Percentiles rank a stretch among this genome's conserved stretches.
phyloP scores from a whole-genome alignment of 2,329 filamentous ascomycete genomes.

The Phyllosticta paracitricarpa region DNA sequence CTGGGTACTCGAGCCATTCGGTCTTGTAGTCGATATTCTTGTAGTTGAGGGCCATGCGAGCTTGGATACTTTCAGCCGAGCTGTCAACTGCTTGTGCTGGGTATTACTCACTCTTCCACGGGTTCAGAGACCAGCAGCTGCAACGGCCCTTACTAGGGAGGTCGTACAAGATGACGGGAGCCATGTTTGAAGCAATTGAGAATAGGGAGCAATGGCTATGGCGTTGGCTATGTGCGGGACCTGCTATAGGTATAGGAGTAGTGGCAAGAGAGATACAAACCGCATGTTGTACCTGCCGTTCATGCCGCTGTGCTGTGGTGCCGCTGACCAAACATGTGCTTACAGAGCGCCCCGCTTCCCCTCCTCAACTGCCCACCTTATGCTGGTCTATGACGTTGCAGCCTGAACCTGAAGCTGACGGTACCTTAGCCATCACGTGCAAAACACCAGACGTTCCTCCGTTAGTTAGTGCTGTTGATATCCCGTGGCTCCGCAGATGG shows the following conservation, averaged over 20 bases:
- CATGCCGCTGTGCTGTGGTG: background rate
- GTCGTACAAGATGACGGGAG: conserved; percentile 50
- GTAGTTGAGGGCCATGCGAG: conserved; percentile 56
- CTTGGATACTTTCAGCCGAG: conserved; percentile 29
- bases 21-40: conserved; percentile 59
- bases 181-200: conserved; percentile 12
- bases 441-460: background rate
- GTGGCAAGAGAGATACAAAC: background rate
- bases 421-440: background rate
- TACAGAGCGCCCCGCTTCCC: background rate
- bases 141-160: conserved; percentile 45
- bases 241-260: background rate
- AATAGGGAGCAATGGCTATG: background rate
- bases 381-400: background rate
- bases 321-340: background rate
- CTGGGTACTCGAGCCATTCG: conserved; percentile 60
- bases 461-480: background rate
- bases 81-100: background rate
- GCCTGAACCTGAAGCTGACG: background rate
- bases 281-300: background rate
- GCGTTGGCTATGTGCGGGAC: background rate
- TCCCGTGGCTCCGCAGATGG: background rate
- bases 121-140: conserved; percentile 54
- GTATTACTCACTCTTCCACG: conserved; percentile 54
- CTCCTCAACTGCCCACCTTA: background rate